phyloP scores from a whole-genome alignment of 805 yeast genomes.

The Metschnikowia gruessii region DNA sequence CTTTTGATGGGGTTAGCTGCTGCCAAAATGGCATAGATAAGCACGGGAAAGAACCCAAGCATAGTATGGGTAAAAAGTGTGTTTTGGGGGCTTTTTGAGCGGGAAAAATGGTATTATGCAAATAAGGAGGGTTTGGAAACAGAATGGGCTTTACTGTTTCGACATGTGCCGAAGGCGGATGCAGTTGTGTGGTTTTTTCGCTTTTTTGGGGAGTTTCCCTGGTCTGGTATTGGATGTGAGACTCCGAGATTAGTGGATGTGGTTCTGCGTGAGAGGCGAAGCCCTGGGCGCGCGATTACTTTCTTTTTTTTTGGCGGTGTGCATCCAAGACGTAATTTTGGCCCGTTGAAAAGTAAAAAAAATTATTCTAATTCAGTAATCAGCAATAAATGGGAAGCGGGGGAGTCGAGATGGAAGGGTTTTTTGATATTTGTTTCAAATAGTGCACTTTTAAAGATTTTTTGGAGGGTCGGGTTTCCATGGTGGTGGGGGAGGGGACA shows the following conservation, averaged over 20 bases:
- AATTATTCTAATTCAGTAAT: too few relatives aligned
- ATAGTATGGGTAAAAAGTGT: background rate
- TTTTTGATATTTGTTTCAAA: too few relatives aligned
- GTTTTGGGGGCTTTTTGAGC: background rate
- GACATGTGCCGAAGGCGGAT: background rate
- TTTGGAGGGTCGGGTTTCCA: too few relatives aligned
- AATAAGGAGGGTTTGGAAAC: background rate
- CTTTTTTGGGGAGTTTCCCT: too few relatives aligned
- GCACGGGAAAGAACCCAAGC: constrained; percentile 3
- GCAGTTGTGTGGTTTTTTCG: background rate
- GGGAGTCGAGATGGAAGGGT: too few relatives aligned
- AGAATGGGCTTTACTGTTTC: background rate
- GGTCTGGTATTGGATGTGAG: background rate
- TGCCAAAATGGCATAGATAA: constrained; percentile 8
- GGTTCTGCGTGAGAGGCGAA: constrained; percentile 3
- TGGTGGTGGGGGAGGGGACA: too few relatives aligned
- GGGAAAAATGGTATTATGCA: background rate
- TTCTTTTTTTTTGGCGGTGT: too few relatives aligned
- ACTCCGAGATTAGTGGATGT: background rate
- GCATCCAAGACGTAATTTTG: too few relatives aligned
- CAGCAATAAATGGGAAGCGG: too few relatives aligned
- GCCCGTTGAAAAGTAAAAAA: too few relatives aligned
- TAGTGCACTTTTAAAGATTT: too few relatives aligned
- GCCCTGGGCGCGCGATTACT: background rate
- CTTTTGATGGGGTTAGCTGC: constrained; percentile 17